Evolutionary conservation across 2,329 filamentous ascomycete genomes (phyloP), one percentile per base, ranked within the genome.

Genomic region (Pseudocercospora fuligena): DNA sequence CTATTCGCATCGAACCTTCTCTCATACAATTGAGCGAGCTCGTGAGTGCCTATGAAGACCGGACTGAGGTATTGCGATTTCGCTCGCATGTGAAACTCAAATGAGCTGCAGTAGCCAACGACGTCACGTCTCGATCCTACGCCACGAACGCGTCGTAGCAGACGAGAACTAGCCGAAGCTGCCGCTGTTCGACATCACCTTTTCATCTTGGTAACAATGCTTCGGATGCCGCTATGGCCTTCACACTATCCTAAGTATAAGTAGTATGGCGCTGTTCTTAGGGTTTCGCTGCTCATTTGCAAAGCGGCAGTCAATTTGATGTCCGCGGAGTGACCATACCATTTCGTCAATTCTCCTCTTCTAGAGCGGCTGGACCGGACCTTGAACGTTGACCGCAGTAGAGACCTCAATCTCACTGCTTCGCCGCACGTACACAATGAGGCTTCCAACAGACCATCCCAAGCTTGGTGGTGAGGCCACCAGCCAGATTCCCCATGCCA

Each of bases 401-500:
- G 33, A 16, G 33, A 36, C 3, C 3, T 16, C 33, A 12, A 16
- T 5, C 33, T 36, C 16, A 16, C 33, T 36, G 33, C 33, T 36
- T 36, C 33, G 12, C 1, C 33, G 12, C 5, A 36, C 12, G 2
- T 16, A 25, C 19, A 61, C 27, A 31, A 69, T 69, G 67, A 43
- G 31, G 19, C 58, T 64, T 21, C 61, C 66, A 27, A 40, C 43
- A 59, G 58, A 64, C 29, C 70, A 67, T 57, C 65, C 69, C 12
- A 65, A 63, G 19, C 61, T 71, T 43, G 69, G 69, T n/a, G 63
- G 64, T 25, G 69, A 67, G 53, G 63, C 60, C 23, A 71, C 73
- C 1, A 63, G 66, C 53, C 72, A 72, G 19, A 71, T 83, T 21
- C 81, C 81, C 3, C 76, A 81, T 70, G 78, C 80, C 14, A 80